A percentile compares a stretch with the other conserved stretches of the same genome.
These are phyloP conservation scores for Blastomyces parvus DNA, from an alignment of 2,329 filamentous ascomycete species.

Conservation along the genomic window DNA sequence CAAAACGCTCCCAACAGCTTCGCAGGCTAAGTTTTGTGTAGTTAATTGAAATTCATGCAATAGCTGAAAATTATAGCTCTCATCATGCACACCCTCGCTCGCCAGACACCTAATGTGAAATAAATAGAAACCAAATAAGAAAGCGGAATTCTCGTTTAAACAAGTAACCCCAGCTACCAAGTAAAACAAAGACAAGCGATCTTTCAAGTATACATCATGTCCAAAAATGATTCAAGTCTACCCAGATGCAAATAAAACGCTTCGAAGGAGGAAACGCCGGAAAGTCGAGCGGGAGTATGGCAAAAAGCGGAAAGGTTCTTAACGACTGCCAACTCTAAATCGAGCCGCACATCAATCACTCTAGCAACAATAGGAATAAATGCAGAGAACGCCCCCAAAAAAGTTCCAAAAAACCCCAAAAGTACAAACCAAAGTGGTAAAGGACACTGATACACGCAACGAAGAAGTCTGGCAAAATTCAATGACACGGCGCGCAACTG, in stretches of 20 bases:
- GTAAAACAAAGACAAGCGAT: not conserved
- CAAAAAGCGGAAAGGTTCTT: not conserved
- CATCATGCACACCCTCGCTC: no score
- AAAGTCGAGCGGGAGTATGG: not conserved
- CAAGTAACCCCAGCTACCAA: not conserved
- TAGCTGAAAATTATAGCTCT: no score
- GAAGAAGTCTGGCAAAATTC: not conserved
- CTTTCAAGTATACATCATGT: not conserved
- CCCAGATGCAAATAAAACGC: not conserved
- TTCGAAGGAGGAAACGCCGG: not conserved
- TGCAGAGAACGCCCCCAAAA: no score
- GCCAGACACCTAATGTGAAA: no score
- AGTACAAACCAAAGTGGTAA: not conserved
- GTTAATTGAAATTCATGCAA: no score
- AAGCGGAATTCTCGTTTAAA: not conserved
- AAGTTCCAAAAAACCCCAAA: not conserved
- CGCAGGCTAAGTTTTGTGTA: conserved; percentile 8
- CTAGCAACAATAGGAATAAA: no score
- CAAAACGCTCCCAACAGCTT: not conserved
- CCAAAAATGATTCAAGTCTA: not conserved
- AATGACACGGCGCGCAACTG: not conserved
- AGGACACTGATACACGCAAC: not conserved
- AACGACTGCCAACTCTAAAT: no score
- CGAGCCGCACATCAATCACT: no score
- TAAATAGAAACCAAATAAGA: not conserved